phyloP scores from a whole-genome alignment of 192 early-diverging fungal genomes.

The Linderina pennispora region DNA sequence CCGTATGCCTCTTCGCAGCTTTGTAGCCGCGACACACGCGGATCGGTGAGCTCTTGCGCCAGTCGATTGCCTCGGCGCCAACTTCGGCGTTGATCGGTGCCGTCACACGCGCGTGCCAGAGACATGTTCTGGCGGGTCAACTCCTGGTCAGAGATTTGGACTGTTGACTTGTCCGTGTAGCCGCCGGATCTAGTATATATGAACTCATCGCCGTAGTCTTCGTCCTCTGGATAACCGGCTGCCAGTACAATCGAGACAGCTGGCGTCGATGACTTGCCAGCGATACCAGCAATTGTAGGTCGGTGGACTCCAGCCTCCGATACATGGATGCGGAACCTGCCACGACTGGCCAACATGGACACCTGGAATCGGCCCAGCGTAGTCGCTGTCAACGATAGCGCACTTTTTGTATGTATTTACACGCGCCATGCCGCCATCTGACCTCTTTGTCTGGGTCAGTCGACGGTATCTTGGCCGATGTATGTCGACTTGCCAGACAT shows the following conservation, averaged over 20 bases:
- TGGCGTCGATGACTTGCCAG: constrained; percentile 45
- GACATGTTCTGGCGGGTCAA: constrained; percentile 53
- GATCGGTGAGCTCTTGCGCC: constrained; percentile 50
- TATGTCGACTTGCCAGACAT: too few relatives aligned
- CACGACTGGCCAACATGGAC: constrained; percentile 53
- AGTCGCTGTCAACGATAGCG: constrained; percentile 35
- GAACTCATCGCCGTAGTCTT: constrained; percentile 59
- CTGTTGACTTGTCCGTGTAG: constrained; percentile 43
- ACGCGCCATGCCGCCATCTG: constrained; percentile 55
- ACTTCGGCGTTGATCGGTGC: constrained; percentile 29
- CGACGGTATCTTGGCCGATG: constrained; percentile 49
- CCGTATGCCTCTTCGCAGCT: constrained; percentile 39
- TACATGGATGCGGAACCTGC: constrained; percentile 40
- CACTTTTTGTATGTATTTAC: constrained; percentile 35
- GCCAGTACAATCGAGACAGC: constrained; percentile 59
- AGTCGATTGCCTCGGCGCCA: constrained; percentile 48
- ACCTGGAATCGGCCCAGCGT: constrained; percentile 54
- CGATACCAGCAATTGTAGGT: constrained; percentile 58
- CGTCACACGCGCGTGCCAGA: constrained; percentile 53
- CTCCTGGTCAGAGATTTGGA: constrained; percentile 54
- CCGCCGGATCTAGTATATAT: constrained; percentile 65
- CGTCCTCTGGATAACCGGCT: constrained; percentile 60
- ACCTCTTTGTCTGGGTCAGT: constrained; percentile 48
- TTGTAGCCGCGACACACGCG: constrained; percentile 53
- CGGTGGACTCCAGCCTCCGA: constrained; percentile 56